These are phyloP conservation scores for Ustilago hordei DNA, from an alignment of 1,284 basidiomycete genomes.

Conservation along the genomic window DNA sequence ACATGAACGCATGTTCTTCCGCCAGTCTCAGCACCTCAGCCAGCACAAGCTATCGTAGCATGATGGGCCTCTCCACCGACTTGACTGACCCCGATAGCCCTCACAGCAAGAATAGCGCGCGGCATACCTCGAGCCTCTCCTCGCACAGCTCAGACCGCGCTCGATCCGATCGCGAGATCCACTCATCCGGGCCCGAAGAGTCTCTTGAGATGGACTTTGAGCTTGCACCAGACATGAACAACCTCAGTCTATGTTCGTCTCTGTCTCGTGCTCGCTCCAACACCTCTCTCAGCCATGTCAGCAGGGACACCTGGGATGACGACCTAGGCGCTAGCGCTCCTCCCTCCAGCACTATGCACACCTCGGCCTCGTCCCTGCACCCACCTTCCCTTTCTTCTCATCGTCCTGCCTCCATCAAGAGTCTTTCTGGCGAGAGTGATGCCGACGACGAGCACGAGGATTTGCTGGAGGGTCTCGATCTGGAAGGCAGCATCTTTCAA, in stretches of 20 bases:
- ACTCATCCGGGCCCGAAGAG: conserved; percentile 27
- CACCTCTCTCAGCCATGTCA: conserved; percentile 38
- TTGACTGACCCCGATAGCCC: conserved; percentile 54
- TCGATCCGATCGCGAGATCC: conserved; percentile 38
- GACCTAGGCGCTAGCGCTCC: conserved; percentile 15
- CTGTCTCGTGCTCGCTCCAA: conserved; percentile 41
- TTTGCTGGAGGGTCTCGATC: conserved; percentile 49
- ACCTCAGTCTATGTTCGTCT: conserved; percentile 52
- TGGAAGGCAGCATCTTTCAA: conserved; percentile 54
- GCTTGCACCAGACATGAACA: conserved; percentile 43
- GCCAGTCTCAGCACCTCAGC: conserved; percentile 46
- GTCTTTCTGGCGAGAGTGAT: conserved; percentile 47
- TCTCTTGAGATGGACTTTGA: conserved; percentile 53
- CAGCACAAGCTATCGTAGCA: conserved; percentile 53
- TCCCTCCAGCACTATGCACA: conserved; percentile 15
- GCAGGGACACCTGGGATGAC: conserved; percentile 46
- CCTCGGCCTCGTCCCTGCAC: conserved; percentile 28
- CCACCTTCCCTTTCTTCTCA: conserved; percentile 17
- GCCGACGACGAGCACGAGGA: conserved; percentile 60
- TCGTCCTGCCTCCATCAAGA: conserved; percentile 24
- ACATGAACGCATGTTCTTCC: conserved; percentile 14
- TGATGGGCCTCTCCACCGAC: conserved; percentile 52
- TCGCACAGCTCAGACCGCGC: conserved; percentile 25
- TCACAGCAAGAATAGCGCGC: conserved; percentile 29
- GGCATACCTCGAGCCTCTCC: conserved; percentile 17